A percentile compares a stretch with the other conserved stretches of the same genome.
Conservation (phyloP, 495 filamentous ascomycete species). For the Hypoxylon fragiforme region DNA sequence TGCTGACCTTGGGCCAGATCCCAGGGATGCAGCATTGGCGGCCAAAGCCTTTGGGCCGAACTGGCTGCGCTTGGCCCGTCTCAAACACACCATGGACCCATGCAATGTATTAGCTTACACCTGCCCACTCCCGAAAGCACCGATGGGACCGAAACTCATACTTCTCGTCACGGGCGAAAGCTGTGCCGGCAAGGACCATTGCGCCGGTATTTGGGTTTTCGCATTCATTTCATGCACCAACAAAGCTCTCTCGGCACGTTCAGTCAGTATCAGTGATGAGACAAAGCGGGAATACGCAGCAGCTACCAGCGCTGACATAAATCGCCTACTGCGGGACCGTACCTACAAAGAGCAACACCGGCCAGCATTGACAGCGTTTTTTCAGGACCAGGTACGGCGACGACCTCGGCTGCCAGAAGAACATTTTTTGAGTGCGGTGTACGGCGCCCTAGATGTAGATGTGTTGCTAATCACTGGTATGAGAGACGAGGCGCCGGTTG, state of each 20-base stretch:
- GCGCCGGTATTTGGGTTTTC: slow-evolving; percentile 58
- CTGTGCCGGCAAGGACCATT: slow-evolving; percentile 65
- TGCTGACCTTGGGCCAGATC: slow-evolving; percentile 66
- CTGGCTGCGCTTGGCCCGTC: slow-evolving; percentile 50
- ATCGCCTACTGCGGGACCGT: slow-evolving; percentile 55
- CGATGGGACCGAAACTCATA: slow-evolving; percentile 54
- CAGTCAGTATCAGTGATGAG: slow-evolving; percentile 62
- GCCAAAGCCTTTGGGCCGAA: slow-evolving; percentile 62
- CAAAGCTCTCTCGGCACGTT: slow-evolving; percentile 46
- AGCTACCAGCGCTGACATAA: slow-evolving; percentile 54
- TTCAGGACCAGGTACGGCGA: slow-evolving; percentile 50
- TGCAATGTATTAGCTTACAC: slow-evolving; percentile 56
- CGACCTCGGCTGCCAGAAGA: slow-evolving; percentile 56
- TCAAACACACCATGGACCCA: slow-evolving; percentile 59
- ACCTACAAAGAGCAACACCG: slow-evolving; percentile 67
- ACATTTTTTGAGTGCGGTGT: slow-evolving; percentile 58
- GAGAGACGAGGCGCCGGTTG: slow-evolving; percentile 65
- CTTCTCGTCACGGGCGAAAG: slow-evolving; percentile 64
- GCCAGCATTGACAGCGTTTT: slow-evolving; percentile 57
- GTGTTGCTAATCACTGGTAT: slow-evolving; percentile 68
- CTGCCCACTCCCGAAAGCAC: slow-evolving; percentile 53
- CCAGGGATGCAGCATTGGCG: slow-evolving; percentile 57
- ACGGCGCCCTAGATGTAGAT: slow-evolving; percentile 50
- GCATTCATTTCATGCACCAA: slow-evolving; percentile 39
- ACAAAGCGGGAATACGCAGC: slow-evolving; percentile 63